Percentiles rank a stretch among this genome's conserved stretches.
These are phyloP conservation scores for Apophysomyces ossiformis DNA, from an alignment of 371 early-diverging fungal genomes.

Conservation along the genomic window DNA sequence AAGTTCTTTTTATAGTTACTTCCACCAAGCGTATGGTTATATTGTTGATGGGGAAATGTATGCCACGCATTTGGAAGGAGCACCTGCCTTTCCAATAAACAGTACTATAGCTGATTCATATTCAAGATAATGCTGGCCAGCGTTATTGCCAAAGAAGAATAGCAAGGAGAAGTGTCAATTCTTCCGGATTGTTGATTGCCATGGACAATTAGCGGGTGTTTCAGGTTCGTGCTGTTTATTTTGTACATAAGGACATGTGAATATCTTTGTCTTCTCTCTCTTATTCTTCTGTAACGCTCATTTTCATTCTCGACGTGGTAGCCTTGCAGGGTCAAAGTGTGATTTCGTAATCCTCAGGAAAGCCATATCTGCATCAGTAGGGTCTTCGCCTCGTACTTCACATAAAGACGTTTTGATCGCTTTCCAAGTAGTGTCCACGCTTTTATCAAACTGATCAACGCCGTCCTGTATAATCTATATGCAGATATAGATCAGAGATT, in stretches of 20 bases:
- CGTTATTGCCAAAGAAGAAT: too few species aligned
- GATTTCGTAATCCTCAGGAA: slow-evolving; percentile 27
- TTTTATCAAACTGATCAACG: slow-evolving; percentile 24
- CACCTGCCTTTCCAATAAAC: too few species aligned
- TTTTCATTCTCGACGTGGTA: slow-evolving; percentile 6
- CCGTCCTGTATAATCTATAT: slow-evolving; percentile 31
- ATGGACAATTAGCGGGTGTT: too few species aligned
- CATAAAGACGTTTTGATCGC: slow-evolving; percentile 12
- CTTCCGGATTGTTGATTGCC: too few species aligned
- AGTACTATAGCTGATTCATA: too few species aligned
- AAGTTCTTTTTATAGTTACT: too few species aligned
- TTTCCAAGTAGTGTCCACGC: slow-evolving; percentile 27
- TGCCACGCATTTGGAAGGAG: too few species aligned
- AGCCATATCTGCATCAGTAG: slow-evolving; percentile 13
- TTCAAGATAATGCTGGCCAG: too few species aligned
- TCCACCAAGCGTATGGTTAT: too few species aligned
- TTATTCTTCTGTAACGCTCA: not conserved
- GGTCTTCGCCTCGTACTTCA: slow-evolving; percentile 9
- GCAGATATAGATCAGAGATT: not conserved
- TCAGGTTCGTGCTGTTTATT: not conserved
- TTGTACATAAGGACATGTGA: not conserved
- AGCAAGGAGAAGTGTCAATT: too few species aligned
- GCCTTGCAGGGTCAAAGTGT: slow-evolving; percentile 27
- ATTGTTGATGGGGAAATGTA: too few species aligned
- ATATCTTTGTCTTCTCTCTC: not conserved